Percentiles rank a stretch among this genome's conserved stretches.
phyloP scores from a whole-genome alignment of 2,329 filamentous ascomycete genomes.

The Alternaria brassicae region DNA sequence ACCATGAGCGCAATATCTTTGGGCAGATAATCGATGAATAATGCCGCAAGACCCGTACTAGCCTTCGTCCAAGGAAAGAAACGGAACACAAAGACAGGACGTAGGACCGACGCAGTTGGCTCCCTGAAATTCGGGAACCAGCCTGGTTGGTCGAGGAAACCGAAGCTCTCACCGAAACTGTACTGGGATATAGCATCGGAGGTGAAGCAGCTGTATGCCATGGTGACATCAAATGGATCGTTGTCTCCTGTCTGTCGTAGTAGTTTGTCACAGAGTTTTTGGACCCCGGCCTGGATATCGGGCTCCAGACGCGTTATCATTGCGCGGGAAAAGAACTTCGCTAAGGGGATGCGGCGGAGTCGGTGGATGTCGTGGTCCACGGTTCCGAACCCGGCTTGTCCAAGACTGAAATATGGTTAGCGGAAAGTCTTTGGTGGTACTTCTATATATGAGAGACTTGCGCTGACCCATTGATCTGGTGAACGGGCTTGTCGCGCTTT shows the following conservation, averaged over 20 bases:
- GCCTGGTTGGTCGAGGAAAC: slow-evolving; percentile 32
- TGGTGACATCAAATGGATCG: slow-evolving; percentile 31
- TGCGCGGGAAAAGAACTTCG: slow-evolving; percentile 48
- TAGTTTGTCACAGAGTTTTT: slow-evolving; percentile 36
- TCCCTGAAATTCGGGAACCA: slow-evolving; percentile 39
- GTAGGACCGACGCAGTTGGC: slow-evolving; percentile 24
- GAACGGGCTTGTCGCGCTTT: slow-evolving; percentile 35
- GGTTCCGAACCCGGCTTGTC: slow-evolving; percentile 32
- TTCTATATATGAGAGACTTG: slow-evolving; percentile 11
- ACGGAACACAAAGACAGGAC: slow-evolving; percentile 34
- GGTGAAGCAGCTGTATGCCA: slow-evolving; percentile 39
- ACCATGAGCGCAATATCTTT: slow-evolving; percentile 29
- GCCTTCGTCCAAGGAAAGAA: slow-evolving; percentile 35
- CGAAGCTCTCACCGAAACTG: slow-evolving; percentile 34
- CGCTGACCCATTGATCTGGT: slow-evolving; percentile 38
- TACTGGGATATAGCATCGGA: slow-evolving; percentile 34
- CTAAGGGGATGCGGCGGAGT: slow-evolving; percentile 39
- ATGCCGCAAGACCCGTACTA: slow-evolving; percentile 26
- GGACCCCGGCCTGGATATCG: slow-evolving; percentile 26
- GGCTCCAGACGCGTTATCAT: slow-evolving; percentile 37
- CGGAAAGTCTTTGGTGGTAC: background rate
- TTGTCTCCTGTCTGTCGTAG: slow-evolving; percentile 27
- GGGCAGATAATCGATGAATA: slow-evolving; percentile 29
- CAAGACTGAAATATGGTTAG: slow-evolving; percentile 16
- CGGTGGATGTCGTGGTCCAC: slow-evolving; percentile 44